A percentile compares a stretch with the other conserved stretches of the same genome.
Conservation (phyloP, 805 yeast genomes). For the Ogataea pini region DNA sequence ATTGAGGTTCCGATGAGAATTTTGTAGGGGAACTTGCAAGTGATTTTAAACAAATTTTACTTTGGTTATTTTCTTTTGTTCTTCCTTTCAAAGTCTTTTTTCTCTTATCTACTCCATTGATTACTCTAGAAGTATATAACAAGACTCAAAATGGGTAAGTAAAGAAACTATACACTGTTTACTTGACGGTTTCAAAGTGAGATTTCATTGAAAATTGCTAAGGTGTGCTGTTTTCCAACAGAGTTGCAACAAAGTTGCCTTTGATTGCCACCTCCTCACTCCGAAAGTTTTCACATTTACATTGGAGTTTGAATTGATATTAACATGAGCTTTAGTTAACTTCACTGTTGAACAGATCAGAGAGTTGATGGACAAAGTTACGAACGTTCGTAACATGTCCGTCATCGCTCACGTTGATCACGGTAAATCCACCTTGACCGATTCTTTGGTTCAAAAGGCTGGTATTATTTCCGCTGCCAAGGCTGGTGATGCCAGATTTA, state of each 20-base stretch:
- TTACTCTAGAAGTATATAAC: slow-evolving; percentile 12
- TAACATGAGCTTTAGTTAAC: slow-evolving; percentile 38
- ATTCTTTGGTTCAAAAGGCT: slow-evolving; percentile 97
- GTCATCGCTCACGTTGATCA: slow-evolving; percentile 99
- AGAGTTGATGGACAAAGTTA: slow-evolving; percentile 98
- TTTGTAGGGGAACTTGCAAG: slow-evolving; percentile 4
- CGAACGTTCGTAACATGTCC: slow-evolving; percentile 99
- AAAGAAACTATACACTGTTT: not conserved
- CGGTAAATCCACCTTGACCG: slow-evolving; percentile 99
- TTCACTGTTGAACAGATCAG: slow-evolving; percentile 91
- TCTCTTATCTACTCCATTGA: slow-evolving; percentile 13
- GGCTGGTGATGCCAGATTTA: slow-evolving; percentile 99
- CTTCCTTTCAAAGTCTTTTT: slow-evolving; percentile 5
- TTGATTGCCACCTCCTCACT: slow-evolving; percentile 1
- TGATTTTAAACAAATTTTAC: slow-evolving; percentile 6
- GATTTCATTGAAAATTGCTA: too few species aligned
- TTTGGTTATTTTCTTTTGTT: not conserved
- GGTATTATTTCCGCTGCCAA: slow-evolving; percentile 99
- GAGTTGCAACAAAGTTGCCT: not conserved
- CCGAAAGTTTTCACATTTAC: not conserved
- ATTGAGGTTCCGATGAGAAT: not conserved
- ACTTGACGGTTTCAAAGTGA: not conserved
- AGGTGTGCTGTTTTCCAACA: not conserved
- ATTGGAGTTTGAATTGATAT: not conserved
- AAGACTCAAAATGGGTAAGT: slow-evolving; percentile 27